phyloP scores from a whole-genome alignment of 192 early-diverging fungal genomes.

The Thoreauomyces humboldtii region DNA sequence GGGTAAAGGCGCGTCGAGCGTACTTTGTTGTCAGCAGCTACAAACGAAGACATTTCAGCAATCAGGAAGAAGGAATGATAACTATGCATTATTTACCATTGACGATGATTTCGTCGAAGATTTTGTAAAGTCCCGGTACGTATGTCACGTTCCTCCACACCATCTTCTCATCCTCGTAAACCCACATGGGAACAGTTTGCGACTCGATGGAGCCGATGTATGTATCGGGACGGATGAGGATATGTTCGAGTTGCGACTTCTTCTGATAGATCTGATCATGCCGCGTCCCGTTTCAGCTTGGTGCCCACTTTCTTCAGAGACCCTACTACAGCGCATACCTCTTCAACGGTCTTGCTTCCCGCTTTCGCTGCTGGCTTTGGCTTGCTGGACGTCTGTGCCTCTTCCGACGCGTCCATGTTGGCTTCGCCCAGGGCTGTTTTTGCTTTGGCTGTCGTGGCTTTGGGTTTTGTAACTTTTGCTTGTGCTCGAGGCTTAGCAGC shows the following conservation, averaged over 20 bases:
- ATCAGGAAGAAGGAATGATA: not conserved
- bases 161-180: conserved; percentile 69
- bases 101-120: conserved; percentile 97
- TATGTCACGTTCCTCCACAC: conserved; percentile 63
- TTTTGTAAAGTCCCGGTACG: conserved; percentile 92
- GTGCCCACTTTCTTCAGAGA: not conserved
- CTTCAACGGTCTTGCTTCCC: conserved; percentile 18
- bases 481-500: conserved; percentile 1
- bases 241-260: conserved; percentile 93
- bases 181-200: conserved; percentile 80
- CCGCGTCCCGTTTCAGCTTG: not conserved
- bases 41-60: not conserved
- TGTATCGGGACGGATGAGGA: conserved; percentile 89
- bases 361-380: not conserved
- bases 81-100: conserved; percentile 53
- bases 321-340: conserved; percentile 1
- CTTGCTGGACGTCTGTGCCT: not conserved
- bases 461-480: conserved; percentile 8
- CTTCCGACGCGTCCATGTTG: not conserved
- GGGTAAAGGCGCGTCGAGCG: not conserved
- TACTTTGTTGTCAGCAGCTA: conserved; percentile 84
- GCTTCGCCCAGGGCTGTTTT: conserved; percentile 14
- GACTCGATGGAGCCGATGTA: conserved; percentile 93
- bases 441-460: conserved; percentile 4
- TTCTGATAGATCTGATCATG: conserved; percentile 88